phyloP scores from a whole-genome alignment of 1,284 basidiomycete genomes.

The Apiotrichum porosum region DNA sequence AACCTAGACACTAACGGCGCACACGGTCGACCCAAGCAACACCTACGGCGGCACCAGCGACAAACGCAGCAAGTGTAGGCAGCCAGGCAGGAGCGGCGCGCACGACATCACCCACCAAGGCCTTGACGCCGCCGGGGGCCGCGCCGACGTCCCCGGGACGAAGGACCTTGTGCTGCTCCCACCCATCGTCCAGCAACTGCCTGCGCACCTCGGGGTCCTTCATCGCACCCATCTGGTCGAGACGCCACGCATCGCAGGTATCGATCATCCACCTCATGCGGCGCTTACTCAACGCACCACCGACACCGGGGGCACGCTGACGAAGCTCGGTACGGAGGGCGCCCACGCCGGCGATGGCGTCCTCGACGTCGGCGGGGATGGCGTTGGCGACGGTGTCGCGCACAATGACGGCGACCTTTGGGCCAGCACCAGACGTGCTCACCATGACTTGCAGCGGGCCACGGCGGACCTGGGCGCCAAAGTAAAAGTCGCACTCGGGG shows the following conservation, averaged over 20 bases:
- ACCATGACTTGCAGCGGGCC: conserved; percentile 94
- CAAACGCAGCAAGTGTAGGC: neutral
- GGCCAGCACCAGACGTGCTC: conserved; percentile 87
- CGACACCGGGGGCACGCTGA: conserved; percentile 53
- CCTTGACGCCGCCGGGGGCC: neutral
- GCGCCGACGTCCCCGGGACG: conserved; percentile 31
- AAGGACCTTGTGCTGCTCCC: conserved; percentile 43
- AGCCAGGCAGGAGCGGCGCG: neutral
- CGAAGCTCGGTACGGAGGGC: conserved; percentile 50
- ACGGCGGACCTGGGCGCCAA: conserved; percentile 85
- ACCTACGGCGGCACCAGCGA: neutral
- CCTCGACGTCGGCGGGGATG: conserved; percentile 69
- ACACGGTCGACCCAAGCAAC: neutral
- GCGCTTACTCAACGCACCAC: conserved; percentile 49
- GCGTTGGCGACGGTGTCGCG: conserved; percentile 65
- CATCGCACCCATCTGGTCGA: conserved; percentile 44
- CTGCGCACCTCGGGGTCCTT: conserved; percentile 37
- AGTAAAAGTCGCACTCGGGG: conserved; percentile 94
- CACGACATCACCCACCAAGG: neutral
- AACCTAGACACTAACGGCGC: too few relatives aligned
- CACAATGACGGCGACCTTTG: conserved; percentile 82
- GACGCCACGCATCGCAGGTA: conserved; percentile 70
- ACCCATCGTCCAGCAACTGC: conserved; percentile 42
- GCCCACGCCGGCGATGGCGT: conserved; percentile 74
- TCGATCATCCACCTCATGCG: conserved; percentile 96